Conservation (phyloP, 371 early-diverging fungal species). For the Mortierella sp. region DNA sequence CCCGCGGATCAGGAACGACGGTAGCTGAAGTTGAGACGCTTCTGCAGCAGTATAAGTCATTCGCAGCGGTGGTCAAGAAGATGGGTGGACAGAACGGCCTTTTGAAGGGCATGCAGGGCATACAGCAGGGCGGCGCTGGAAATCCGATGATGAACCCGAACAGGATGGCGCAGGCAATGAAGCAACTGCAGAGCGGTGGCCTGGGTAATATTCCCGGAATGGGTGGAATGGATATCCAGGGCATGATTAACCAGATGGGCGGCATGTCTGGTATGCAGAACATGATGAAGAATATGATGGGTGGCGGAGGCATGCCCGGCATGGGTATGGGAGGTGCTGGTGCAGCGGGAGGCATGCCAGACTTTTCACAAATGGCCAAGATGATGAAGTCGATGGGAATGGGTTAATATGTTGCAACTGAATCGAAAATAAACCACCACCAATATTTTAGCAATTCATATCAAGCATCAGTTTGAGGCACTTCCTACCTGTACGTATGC, state of each 20-base stretch:
- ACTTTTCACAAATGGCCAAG: conserved; percentile 73
- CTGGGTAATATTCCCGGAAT: conserved; percentile 44
- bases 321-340: conserved; percentile 57
- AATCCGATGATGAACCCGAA: conserved; percentile 64
- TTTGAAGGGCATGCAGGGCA: conserved; percentile 72
- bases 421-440: too few species aligned
- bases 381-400: conserved; percentile 70
- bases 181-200: conserved; percentile 67
- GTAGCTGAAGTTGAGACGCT: conserved; percentile 90
- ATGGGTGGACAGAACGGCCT: conserved; percentile 96
- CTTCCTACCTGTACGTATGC: too few species aligned
- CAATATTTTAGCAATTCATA: too few species aligned
- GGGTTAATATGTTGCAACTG: conserved; percentile 13
- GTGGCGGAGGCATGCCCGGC: conserved; percentile 62
- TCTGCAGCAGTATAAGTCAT: conserved; percentile 84
- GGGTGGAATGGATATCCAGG: conserved; percentile 74
- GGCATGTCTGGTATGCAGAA: conserved; percentile 86
- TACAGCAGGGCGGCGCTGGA: conserved; percentile 48
- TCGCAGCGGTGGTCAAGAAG: conserved; percentile 95
- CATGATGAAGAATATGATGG: conserved; percentile 84
- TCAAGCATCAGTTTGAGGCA: too few species aligned
- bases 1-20: conserved; percentile 92
- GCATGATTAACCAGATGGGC: conserved; percentile 80
- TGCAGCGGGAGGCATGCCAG: conserved; percentile 66
- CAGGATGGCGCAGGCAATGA: conserved; percentile 76